Conservation (phyloP, 2,329 filamentous ascomycete genomes). For the Colletotrichum sp. region DNA sequence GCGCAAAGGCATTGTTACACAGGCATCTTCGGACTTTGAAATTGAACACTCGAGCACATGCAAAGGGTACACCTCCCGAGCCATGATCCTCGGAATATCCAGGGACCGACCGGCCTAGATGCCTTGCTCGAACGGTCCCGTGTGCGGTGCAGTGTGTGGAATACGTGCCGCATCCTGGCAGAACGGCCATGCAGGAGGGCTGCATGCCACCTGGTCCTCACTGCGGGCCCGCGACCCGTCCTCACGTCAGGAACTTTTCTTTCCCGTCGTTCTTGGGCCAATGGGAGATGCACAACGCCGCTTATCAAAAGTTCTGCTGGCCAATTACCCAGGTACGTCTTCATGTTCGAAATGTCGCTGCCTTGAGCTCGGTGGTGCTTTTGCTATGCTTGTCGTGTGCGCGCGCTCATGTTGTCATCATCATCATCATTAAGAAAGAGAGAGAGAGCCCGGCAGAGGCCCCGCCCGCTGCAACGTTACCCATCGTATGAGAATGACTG, state of each 20-base stretch:
- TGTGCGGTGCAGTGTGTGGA: neutral
- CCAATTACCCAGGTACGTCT: neutral
- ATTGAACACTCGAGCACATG: neutral
- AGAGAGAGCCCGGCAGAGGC: neutral
- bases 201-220: neutral
- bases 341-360: neutral
- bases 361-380: neutral
- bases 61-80: neutral
- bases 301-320: neutral
- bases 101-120: neutral
- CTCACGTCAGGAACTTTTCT: neutral
- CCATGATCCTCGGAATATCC: neutral
- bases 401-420: neutral
- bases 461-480: neutral
- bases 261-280: neutral
- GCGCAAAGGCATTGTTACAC: neutral
- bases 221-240: neutral
- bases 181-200: neutral
- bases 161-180: neutral
- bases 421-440: neutral
- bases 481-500: neutral
- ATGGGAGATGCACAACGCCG: neutral
- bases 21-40: neutral
- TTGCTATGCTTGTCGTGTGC: neutral
- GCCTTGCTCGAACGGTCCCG: neutral